Evolutionary conservation across 805 yeast species (phyloP).

Genomic region (Yamadazyma tumulicola): DNA sequence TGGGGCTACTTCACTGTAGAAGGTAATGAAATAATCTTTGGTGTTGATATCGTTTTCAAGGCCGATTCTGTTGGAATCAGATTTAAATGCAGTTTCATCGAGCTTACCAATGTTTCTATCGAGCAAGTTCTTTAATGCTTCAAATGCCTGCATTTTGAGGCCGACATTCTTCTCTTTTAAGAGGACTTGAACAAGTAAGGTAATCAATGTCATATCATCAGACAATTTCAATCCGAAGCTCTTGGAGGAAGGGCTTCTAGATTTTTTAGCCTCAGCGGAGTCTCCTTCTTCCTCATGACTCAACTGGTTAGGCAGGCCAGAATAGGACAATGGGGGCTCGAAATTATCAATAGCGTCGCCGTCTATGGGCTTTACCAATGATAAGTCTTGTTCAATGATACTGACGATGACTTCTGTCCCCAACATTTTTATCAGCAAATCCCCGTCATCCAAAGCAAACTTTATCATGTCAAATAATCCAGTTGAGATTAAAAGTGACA

Average conservation of each 20-base stretch:
- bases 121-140: slow-evolving; percentile 71
- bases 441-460: slow-evolving; percentile 61
- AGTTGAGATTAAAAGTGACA: slow-evolving; percentile 54
- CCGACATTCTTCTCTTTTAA: slow-evolving; percentile 66
- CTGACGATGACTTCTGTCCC: slow-evolving; percentile 80
- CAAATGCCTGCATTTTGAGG: slow-evolving; percentile 75
- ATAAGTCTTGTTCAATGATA: slow-evolving; percentile 79
- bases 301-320: slow-evolving; percentile 9
- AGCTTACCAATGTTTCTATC: slow-evolving; percentile 47
- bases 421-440: slow-evolving; percentile 50
- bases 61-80: slow-evolving; percentile 1
- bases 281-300: slow-evolving; percentile 1
- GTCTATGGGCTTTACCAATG: slow-evolving; percentile 46
- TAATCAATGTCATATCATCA: slow-evolving; percentile 57
- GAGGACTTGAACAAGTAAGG: slow-evolving; percentile 55
- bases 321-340: slow-evolving; percentile 19
- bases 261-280: not conserved
- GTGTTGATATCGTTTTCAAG: slow-evolving; percentile 30
- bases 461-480: slow-evolving; percentile 70
- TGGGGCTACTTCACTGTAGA: slow-evolving; percentile 63
- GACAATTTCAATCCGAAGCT: slow-evolving; percentile 33
- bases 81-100: slow-evolving; percentile 10
- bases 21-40: slow-evolving; percentile 49
- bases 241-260: slow-evolving; percentile 4
- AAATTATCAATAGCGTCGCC: slow-evolving; percentile 27